Evolutionary conservation across 2,329 filamentous ascomycete genomes (phyloP), one percentile per base, ranked within the genome.

Genomic region (Arthrinium phaeospermum): DNA sequence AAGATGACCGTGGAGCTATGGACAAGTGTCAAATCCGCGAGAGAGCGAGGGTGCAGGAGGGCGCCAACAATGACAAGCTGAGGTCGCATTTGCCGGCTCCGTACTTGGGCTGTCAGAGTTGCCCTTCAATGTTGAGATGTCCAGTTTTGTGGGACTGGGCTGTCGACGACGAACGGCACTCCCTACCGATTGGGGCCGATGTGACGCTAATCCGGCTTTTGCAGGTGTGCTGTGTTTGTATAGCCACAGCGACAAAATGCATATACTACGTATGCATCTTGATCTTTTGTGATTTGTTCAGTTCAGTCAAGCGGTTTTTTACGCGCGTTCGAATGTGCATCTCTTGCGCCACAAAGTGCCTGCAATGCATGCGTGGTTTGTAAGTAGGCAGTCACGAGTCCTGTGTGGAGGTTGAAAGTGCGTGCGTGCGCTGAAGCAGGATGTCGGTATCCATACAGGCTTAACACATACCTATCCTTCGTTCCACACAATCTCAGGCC

Each of bases 331-430:
- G 57, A 64, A 10, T 41, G 30, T 64, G 57, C 57, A 41, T 64
- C 57, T 64, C 34, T 64, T 64, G 57, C 57, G 57, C 57, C 57
- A 64, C 57, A 64, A 24, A 37, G 30, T 61, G 53, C 53, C 53
- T 61, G 30, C 30, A 61, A 61, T 22, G 53, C 53, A 37, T 61
- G 53, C 53, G 27, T 22, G 53, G 53, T 30, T 34, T 34, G 6
- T 22, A 7, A n/a, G 27, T 19, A 61, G 57, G 7, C 57, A 34
- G 57, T 41, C 34, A 64, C 34, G 34, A 64, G 22, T 61, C 22
- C 16, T 64, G 27, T 16, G 57, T 41, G 57, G 57, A 64, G 57
- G 57, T 64, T 30, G 30, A 37, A n/a, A 57, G 53, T 57, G 53
- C 53, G 53, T 57, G 27, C 51, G 51, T 27, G 10, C 8, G 47